These are phyloP conservation scores for Escallonia herrerae DNA, from an alignment of 129 eudicot species.

Conservation along the genomic window DNA sequence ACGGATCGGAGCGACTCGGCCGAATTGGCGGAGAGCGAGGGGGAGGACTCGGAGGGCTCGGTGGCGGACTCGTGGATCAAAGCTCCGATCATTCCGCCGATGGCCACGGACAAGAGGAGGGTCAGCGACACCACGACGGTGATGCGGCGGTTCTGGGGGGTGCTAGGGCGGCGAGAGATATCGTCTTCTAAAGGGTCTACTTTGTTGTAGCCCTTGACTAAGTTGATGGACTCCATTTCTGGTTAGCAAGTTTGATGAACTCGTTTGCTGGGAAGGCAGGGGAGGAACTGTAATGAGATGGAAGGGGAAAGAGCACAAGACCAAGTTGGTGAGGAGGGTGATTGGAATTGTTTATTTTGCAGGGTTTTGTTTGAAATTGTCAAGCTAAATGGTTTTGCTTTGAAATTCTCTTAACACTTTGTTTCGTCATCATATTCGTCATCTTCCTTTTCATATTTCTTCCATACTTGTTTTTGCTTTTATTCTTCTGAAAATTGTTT, in stretches of 20 bases:
- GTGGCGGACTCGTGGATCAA: conserved; percentile 14
- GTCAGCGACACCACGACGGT: conserved; percentile 25
- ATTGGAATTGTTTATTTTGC: background rate
- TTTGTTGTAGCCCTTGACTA: conserved; percentile 49
- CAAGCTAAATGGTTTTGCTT: background rate
- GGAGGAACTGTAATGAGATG: background rate
- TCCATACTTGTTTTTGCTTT: no score
- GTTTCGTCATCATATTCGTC: no score
- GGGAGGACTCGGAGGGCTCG: conserved; percentile 10
- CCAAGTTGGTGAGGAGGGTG: background rate
- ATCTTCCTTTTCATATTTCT: no score
- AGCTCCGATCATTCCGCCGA: conserved; percentile 25
- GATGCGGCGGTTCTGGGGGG: conserved; percentile 23
- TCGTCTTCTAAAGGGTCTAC: conserved; percentile 31
- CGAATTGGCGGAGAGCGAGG: conserved; percentile 21
- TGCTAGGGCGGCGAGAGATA: conserved; percentile 10
- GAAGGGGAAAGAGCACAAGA: background rate
- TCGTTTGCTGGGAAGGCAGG: background rate
- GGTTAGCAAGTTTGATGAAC: no score
- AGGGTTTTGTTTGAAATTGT: background rate
- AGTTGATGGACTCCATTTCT: conserved; percentile 35
- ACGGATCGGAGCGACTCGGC: conserved; percentile 37
- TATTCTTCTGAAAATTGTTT: no score
- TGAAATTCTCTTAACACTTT: no score
- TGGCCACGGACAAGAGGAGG: conserved; percentile 19